Evolutionary conservation across 2,329 filamentous ascomycete species (phyloP), one percentile per base, ranked within the genome.

Genomic region (Penicillium rolfsii): DNA sequence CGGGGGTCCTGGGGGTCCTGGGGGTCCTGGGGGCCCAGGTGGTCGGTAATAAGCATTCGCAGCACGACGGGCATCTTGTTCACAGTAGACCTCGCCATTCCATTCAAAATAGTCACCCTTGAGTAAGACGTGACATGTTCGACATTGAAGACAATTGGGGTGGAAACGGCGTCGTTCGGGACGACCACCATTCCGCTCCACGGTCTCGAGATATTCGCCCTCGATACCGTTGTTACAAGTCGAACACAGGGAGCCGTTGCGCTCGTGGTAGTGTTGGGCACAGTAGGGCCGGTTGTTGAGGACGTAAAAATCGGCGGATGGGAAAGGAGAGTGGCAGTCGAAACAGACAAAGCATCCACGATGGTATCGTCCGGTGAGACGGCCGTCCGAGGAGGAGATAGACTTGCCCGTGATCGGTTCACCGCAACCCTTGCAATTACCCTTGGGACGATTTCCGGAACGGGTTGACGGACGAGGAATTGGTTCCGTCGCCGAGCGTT

Each of bases 341-440:
- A 87, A 86, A 82, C 95, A 99, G 11, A 94, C 91, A 73, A 99
- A 98, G 76, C 94, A 99, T 4, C 89, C 85, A 76, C 96, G 96
- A 82, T 99, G 95, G 76, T 97, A 99, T 64, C 93, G 89, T 9
- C 95, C 95, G 0, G 91, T 96, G 26, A 99, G 82, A 26, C 93
- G 89, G 16, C 95, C 95, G 70, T 97, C 95, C 0, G 93, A 93
- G 14, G 93, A 96, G 36, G 94, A 96, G 60, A 99, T 88, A 1
- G 93, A 97, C 79, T 97, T 98, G 22, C 93, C 94, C 48, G 87
- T 85, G 69, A 99, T 98, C 6, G 84, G 80, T 49, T 89, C 81
- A 3, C 85, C 83, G 76, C 95, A 99, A 1, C 91, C 91, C 71
- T 92, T 91, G 80, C 95, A 99, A 64, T 86, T 87, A 2, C 91